These are phyloP conservation scores for Heracleum sosnowskyi DNA, from an alignment of 129 eudicot species.

Conservation along the genomic window DNA sequence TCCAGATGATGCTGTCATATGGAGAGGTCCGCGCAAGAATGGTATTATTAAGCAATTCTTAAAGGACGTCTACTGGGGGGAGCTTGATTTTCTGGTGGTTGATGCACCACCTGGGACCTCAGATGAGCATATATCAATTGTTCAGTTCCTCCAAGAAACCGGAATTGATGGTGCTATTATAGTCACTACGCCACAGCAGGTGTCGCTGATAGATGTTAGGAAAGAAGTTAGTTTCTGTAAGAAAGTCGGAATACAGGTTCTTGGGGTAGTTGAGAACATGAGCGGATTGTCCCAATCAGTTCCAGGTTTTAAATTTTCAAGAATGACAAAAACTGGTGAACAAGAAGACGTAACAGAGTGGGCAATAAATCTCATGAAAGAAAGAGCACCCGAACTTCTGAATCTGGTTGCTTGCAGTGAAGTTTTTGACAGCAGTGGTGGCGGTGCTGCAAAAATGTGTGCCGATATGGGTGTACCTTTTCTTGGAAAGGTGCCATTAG, in stretches of 20 bases:
- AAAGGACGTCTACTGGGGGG: constrained; percentile 87
- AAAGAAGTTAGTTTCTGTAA: constrained; percentile 84
- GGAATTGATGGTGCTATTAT: constrained; percentile 86
- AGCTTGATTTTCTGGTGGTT: constrained; percentile 76
- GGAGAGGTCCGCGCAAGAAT: constrained; percentile 91
- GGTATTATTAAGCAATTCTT: constrained; percentile 78
- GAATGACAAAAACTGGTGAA: constrained; percentile 37
- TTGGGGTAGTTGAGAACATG: constrained; percentile 94
- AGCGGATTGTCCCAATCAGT: constrained; percentile 65
- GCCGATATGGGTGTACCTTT: constrained; percentile 73
- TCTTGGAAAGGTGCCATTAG: constrained; percentile 81
- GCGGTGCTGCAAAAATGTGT: constrained; percentile 81
- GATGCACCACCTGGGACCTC: constrained; percentile 97
- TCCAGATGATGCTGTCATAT: constrained; percentile 82
- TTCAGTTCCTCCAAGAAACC: constrained; percentile 69
- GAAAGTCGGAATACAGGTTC: constrained; percentile 66
- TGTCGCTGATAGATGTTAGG: constrained; percentile 78
- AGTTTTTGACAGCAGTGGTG: constrained; percentile 81
- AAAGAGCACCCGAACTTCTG: constrained; percentile 65
- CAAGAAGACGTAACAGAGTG: constrained; percentile 54
- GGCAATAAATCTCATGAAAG: constrained; percentile 38
- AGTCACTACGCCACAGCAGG: constrained; percentile 94
- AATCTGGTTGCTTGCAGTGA: constrained; percentile 52
- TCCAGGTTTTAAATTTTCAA: constrained; percentile 46
- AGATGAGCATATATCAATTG: constrained; percentile 81